A percentile compares a stretch with the other conserved stretches of the same genome.
Evolutionary conservation across 768 basidiomycete species (phyloP).

Genomic region (Dacryopinax spathularia): DNA sequence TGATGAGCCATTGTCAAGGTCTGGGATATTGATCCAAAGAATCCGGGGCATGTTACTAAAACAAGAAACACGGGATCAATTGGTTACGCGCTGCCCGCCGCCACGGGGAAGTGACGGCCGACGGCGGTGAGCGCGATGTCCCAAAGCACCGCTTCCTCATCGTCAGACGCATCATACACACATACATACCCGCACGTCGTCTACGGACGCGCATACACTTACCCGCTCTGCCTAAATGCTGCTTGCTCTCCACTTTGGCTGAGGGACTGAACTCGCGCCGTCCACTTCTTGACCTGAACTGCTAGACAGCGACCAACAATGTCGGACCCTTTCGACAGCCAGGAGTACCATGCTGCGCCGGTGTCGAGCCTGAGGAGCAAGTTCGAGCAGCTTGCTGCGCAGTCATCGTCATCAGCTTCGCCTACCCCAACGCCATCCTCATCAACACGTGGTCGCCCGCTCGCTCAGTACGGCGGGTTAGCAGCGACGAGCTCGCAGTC

Average conservation of each 20-base stretch:
- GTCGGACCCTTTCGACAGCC: background rate
- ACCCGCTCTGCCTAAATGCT: constrained; percentile 1
- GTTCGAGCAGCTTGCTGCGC: constrained; percentile 53
- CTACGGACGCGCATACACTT: constrained; percentile 1
- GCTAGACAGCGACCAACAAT: background rate
- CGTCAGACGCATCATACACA: background rate
- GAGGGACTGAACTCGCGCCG: background rate
- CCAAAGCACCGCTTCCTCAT: background rate
- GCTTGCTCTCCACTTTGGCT: background rate
- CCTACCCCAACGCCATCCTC: background rate
- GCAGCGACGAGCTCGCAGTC: background rate
- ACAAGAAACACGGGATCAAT: background rate
- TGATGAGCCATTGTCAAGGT: no score
- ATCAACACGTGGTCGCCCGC: background rate
- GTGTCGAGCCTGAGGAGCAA: constrained; percentile 55
- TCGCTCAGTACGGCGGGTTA: background rate
- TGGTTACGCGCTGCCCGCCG: background rate
- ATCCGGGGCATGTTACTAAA: background rate
- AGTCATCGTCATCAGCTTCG: constrained; percentile 19
- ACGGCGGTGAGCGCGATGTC: background rate
- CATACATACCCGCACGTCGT: background rate
- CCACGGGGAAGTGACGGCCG: background rate
- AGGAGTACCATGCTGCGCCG: constrained; percentile 17
- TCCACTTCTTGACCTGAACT: background rate
- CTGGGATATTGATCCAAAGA: no score